A percentile compares a stretch with the other conserved stretches of the same genome.
These are phyloP conservation scores for Arabis alpina DNA, from an alignment of 345 rosid genomes.

Conservation along the genomic window DNA sequence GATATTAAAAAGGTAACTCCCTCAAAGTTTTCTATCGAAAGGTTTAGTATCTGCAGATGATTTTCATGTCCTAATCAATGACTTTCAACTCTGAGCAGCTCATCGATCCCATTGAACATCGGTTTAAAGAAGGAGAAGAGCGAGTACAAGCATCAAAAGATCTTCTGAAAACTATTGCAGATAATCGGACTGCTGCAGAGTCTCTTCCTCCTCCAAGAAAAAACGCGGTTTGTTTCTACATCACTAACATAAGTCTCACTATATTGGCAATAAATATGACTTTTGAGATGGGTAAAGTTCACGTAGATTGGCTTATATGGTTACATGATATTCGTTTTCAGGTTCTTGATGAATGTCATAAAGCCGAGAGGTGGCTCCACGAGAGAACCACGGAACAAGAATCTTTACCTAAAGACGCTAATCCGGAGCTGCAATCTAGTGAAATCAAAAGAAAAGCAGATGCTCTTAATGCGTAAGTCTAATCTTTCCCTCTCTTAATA, in stretches of 20 bases:
- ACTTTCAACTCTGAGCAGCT: constrained; percentile 45
- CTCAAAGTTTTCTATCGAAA: neutral
- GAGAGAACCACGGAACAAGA: constrained; percentile 61
- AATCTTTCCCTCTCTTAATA: neutral
- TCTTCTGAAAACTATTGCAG: constrained; percentile 54
- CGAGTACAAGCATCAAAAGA: constrained; percentile 60
- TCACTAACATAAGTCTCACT: constrained; percentile 10
- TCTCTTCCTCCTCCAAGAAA: constrained; percentile 58
- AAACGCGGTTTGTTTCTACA: constrained; percentile 51
- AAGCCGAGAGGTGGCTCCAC: constrained; percentile 72
- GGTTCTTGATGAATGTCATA: constrained; percentile 66
- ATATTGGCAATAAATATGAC: neutral
- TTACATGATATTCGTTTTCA: constrained; percentile 33
- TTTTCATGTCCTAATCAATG: constrained; percentile 15
- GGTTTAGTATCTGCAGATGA: constrained; percentile 17
- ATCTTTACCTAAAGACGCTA: constrained; percentile 53
- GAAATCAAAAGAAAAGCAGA: constrained; percentile 66
- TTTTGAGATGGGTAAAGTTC: neutral
- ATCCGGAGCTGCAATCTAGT: constrained; percentile 59
- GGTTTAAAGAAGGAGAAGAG: constrained; percentile 68
- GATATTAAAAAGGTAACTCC: constrained; percentile 61
- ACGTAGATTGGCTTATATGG: constrained; percentile 17
- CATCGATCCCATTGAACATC: constrained; percentile 68
- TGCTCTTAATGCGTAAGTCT: constrained; percentile 54
- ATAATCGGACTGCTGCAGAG: constrained; percentile 50